Percentiles rank a stretch among this genome's conserved stretches.
Conservation (phyloP, 441 rosid genomes). For the Pelargonium fulgidum region DNA sequence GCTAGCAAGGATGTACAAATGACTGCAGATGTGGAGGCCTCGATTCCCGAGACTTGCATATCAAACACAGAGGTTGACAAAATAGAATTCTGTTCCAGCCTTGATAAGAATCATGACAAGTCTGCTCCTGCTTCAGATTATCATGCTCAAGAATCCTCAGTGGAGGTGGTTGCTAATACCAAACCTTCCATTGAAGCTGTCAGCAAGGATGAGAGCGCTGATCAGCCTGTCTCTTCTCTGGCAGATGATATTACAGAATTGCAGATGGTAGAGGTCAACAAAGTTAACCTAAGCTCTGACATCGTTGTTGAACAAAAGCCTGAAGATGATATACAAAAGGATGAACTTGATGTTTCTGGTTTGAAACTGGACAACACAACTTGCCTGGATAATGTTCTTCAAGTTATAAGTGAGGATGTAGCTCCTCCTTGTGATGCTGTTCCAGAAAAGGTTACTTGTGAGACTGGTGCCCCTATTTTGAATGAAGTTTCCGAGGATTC, state of each 20-base stretch:
- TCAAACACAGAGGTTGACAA: conserved; percentile 18
- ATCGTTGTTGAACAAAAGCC: conserved; percentile 1
- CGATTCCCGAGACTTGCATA: conserved; percentile 13
- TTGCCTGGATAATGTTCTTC: conserved; percentile 10
- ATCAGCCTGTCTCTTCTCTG: background rate
- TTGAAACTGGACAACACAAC: conserved; percentile 10
- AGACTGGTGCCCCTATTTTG: conserved; percentile 1
- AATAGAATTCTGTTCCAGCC: conserved; percentile 21
- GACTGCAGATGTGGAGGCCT: conserved; percentile 12
- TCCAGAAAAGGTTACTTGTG: conserved; percentile 16
- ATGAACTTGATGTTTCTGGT: conserved; percentile 9
- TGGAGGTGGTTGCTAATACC: conserved; percentile 1
- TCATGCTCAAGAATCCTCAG: conserved; percentile 14
- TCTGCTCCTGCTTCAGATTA: conserved; percentile 8
- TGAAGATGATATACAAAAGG: conserved; percentile 8
- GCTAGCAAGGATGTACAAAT: conserved; percentile 5
- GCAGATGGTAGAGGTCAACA: conserved; percentile 4
- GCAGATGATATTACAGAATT: conserved; percentile 8
- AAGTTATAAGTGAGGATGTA: conserved; percentile 17
- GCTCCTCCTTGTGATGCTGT: conserved; percentile 15
- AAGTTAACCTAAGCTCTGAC: background rate
- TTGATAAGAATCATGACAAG: background rate
- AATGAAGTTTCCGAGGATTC: conserved; percentile 13
- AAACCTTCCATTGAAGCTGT: conserved; percentile 7
- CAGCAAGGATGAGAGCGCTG: conserved; percentile 2